These are phyloP conservation scores for Pisolithus sp. DNA, from an alignment of 768 basidiomycete species.

Conservation along the genomic window DNA sequence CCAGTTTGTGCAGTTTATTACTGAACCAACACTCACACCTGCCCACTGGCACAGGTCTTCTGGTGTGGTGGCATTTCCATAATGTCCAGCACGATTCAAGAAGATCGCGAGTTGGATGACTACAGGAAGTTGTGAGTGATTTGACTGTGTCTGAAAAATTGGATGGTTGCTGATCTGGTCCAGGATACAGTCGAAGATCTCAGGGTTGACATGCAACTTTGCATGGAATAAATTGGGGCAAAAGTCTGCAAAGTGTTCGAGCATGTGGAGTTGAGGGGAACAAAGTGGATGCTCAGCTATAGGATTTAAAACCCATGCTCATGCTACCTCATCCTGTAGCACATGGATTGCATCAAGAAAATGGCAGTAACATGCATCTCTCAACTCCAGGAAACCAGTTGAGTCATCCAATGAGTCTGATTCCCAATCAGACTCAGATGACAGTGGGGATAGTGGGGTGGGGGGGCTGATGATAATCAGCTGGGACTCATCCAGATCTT, in stretches of 20 bases:
- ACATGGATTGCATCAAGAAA: neutral
- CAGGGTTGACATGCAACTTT: conserved; percentile 18
- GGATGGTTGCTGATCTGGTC: conserved; percentile 14
- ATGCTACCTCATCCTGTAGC: neutral
- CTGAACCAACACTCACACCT: conserved; percentile 11
- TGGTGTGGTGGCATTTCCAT: neutral
- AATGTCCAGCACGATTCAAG: conserved; percentile 4
- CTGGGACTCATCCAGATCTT: no score
- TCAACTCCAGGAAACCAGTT: neutral
- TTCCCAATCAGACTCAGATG: neutral
- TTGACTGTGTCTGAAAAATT: conserved; percentile 16
- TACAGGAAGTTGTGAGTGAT: conserved; percentile 19
- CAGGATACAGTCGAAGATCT: conserved; percentile 20
- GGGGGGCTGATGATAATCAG: no score
- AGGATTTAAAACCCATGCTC: neutral
- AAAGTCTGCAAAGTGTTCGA: conserved; percentile 2
- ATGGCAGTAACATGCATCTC: neutral
- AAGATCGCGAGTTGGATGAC: conserved; percentile 26
- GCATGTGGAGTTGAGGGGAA: conserved; percentile 2
- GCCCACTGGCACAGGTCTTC: conserved; percentile 13
- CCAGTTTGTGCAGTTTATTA: conserved; percentile 12
- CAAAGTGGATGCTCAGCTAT: neutral
- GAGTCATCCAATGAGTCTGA: neutral
- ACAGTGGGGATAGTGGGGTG: no score
- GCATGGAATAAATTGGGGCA: conserved; percentile 17